Conservation (phyloP, 345 rosid species). For the Moringa oleifera region DNA sequence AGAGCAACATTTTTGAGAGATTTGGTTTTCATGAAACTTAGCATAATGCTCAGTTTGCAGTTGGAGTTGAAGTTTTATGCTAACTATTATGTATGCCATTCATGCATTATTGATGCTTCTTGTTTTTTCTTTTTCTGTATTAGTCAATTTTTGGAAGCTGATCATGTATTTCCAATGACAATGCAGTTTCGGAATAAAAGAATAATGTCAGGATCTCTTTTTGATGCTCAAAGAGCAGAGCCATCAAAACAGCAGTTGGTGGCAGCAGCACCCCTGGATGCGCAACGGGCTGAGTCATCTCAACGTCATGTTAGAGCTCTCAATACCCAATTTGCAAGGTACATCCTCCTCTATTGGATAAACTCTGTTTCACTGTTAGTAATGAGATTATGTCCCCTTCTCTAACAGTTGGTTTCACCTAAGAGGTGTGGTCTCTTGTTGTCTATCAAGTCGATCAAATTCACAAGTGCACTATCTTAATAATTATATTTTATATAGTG, state of each 20-base stretch:
- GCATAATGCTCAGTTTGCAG: not conserved
- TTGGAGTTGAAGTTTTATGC: not conserved
- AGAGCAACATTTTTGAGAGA: not conserved
- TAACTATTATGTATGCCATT: not conserved
- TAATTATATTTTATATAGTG: not conserved
- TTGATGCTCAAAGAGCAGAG: constrained; percentile 50
- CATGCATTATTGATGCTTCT: not conserved
- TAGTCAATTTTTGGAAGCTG: constrained; percentile 6
- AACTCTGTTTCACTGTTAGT: too few relatives aligned
- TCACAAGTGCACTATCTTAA: not conserved
- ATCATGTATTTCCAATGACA: constrained; percentile 6
- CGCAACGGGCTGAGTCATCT: constrained; percentile 61
- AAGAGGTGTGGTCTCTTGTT: not conserved
- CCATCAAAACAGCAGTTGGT: constrained; percentile 37
- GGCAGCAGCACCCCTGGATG: constrained; percentile 36
- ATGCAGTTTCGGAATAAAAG: constrained; percentile 70
- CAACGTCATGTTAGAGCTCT: constrained; percentile 87
- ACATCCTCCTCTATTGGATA: constrained; percentile 3
- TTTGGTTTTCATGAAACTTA: not conserved
- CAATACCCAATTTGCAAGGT: constrained; percentile 94
- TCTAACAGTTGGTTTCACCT: too few relatives aligned
- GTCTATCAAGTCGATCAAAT: not conserved
- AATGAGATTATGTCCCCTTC: too few relatives aligned
- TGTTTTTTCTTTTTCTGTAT: not conserved
- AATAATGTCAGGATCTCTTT: constrained; percentile 49